These are phyloP conservation scores for Mortierella sp. DNA, from an alignment of 371 early-diverging fungal species.

Conservation along the genomic window DNA sequence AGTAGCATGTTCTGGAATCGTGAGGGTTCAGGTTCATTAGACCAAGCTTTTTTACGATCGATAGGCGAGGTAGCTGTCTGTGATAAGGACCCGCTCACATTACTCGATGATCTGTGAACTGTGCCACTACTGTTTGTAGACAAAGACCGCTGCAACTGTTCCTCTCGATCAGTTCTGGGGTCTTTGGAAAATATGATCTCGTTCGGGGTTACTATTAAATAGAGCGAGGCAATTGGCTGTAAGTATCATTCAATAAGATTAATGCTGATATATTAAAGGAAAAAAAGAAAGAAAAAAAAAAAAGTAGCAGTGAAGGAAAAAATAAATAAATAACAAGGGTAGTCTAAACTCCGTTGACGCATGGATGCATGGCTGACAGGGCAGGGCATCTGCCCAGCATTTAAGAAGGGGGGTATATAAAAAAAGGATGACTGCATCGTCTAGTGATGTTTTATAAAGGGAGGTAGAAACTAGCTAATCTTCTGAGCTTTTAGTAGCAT, in stretches of 20 bases:
- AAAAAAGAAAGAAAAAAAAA: background rate
- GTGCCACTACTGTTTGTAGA: background rate
- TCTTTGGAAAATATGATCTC: background rate
- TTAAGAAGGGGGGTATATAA: slow-evolving; percentile 5
- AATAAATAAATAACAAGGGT: background rate
- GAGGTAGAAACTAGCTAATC: slow-evolving; percentile 13
- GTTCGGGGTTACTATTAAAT: background rate
- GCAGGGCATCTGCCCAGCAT: too few species aligned
- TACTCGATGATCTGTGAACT: background rate
- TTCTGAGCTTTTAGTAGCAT: slow-evolving; percentile 3
- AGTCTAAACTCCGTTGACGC: too few species aligned
- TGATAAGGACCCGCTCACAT: background rate
- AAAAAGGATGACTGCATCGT: background rate
- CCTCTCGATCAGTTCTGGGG: background rate
- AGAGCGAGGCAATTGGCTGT: background rate
- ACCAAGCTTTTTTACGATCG: background rate
- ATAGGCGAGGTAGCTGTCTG: background rate
- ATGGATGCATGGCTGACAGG: too few species aligned
- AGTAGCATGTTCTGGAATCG: slow-evolving; percentile 9
- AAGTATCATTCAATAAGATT: background rate
- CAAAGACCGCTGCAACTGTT: background rate
- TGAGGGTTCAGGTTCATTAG: background rate
- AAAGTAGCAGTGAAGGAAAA: background rate
- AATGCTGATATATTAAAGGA: background rate
- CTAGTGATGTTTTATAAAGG: background rate